Evolutionary conservation across 495 filamentous ascomycete species (phyloP).

Genomic region (Pseudomonodictys pantanalensis): DNA sequence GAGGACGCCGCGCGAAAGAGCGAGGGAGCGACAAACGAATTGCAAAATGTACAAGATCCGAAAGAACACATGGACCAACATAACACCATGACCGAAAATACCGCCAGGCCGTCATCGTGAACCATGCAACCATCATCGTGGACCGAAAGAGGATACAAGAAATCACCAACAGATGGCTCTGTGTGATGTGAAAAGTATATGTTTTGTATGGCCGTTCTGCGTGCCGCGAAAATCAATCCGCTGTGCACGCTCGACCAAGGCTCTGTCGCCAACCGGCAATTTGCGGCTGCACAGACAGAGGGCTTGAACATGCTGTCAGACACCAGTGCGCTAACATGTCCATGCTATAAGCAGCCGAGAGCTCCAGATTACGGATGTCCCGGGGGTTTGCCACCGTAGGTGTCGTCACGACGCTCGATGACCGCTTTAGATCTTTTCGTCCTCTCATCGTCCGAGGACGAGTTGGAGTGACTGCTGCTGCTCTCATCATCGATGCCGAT

Average conservation of each 20-base stretch:
- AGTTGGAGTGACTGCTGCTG: slow-evolving; percentile 25
- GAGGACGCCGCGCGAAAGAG: too few relatives aligned
- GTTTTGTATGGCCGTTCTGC: too few relatives aligned
- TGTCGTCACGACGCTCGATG: not conserved
- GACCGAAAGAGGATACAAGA: not conserved
- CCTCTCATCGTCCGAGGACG: slow-evolving; percentile 39
- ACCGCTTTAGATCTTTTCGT: slow-evolving; percentile 8
- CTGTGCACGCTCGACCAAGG: too few relatives aligned
- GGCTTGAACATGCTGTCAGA: not conserved
- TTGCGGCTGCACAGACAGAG: not conserved
- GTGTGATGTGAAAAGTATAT: too few relatives aligned
- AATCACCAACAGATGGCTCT: too few relatives aligned
- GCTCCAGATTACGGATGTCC: slow-evolving; percentile 6
- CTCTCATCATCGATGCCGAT: slow-evolving; percentile 19
- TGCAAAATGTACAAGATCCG: not conserved
- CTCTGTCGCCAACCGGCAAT: too few relatives aligned
- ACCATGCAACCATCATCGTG: not conserved
- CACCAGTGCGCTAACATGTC: too few relatives aligned
- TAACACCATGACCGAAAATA: not conserved
- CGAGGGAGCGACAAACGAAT: not conserved
- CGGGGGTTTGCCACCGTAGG: slow-evolving; percentile 1
- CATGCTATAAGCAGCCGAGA: too few relatives aligned
- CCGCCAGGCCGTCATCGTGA: not conserved
- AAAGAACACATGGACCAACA: not conserved
- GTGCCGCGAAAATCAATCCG: too few relatives aligned